A percentile compares a stretch with the other conserved stretches of the same genome.
phyloP scores from a whole-genome alignment of 139 green algal genomes.

The Nannochloris sp. region DNA sequence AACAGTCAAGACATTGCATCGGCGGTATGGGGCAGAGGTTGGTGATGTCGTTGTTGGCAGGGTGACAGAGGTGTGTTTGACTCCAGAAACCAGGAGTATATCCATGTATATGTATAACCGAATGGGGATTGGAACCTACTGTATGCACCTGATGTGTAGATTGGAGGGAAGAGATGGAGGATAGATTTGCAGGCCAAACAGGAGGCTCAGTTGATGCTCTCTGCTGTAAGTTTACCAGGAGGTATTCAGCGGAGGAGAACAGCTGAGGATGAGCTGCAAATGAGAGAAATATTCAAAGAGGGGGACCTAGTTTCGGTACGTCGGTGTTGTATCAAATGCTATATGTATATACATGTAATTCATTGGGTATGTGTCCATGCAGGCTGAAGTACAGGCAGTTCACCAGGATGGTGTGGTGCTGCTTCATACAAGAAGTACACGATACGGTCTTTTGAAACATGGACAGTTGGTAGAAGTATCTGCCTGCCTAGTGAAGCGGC shows the following conservation, averaged over 20 bases:
- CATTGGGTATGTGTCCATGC: neutral
- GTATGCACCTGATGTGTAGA: conserved; percentile 19
- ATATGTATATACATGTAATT: neutral
- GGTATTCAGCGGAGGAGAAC: conserved; percentile 68
- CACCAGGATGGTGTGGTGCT: conserved; percentile 55
- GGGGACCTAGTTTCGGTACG: conserved; percentile 72
- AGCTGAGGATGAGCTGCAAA: conserved; percentile 82
- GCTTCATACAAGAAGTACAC: conserved; percentile 77
- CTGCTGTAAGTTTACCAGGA: conserved; percentile 76
- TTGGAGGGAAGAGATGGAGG: conserved; percentile 70
- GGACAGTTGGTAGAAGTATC: conserved; percentile 62
- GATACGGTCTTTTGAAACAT: conserved; percentile 69
- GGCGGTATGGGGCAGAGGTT: conserved; percentile 60
- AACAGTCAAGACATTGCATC: conserved; percentile 41
- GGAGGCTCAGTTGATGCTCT: conserved; percentile 66
- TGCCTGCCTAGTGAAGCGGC: conserved; percentile 62
- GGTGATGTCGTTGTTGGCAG: conserved; percentile 78
- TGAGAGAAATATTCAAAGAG: conserved; percentile 72
- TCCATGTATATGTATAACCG: no score
- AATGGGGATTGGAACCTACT: neutral
- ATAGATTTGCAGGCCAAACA: conserved; percentile 59
- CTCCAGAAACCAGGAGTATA: neutral
- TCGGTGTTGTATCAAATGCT: neutral
- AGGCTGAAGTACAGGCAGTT: conserved; percentile 77
- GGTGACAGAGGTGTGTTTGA: conserved; percentile 49